Evolutionary conservation across 2,329 filamentous ascomycete species (phyloP).

Genomic region (Colletotrichum sojae): DNA sequence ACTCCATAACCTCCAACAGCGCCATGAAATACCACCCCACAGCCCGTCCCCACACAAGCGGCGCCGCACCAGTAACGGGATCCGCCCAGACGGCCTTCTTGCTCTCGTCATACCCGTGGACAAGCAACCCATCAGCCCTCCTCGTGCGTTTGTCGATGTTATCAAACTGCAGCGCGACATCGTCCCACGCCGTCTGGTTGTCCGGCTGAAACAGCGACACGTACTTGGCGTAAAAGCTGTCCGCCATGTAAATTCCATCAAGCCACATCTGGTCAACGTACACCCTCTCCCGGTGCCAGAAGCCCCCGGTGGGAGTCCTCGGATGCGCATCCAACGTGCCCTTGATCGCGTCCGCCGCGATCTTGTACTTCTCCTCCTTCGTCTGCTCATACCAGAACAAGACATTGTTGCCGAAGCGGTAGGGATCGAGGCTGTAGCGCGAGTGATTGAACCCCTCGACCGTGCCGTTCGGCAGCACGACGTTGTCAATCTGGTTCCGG

Average conservation of each 20-base stretch:
- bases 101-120: conserved; percentile 68
- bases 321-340: conserved; percentile 63
- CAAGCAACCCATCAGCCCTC: conserved; percentile 57
- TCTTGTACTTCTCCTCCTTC: conserved; percentile 62
- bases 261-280: conserved; percentile 72
- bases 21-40: conserved; percentile 69
- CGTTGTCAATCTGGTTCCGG: conserved; percentile 60
- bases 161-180: conserved; percentile 60
- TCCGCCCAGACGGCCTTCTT: conserved; percentile 66
- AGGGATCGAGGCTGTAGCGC: conserved; percentile 66
- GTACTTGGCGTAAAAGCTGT: conserved; percentile 59
- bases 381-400: conserved; percentile 64
- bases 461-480: conserved; percentile 63
- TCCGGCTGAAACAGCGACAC: conserved; percentile 53
- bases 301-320: conserved; percentile 64
- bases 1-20: conserved; percentile 64
- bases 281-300: conserved; percentile 64
- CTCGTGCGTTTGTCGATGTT: conserved; percentile 60
- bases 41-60: conserved; percentile 67
- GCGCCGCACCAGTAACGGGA: conserved; percentile 62
- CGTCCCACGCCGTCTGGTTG: conserved; percentile 59
- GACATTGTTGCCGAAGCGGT: conserved; percentile 67
- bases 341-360: conserved; percentile 62
- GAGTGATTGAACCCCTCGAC: conserved; percentile 61
- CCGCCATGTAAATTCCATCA: conserved; percentile 67